Evolutionary conservation across 441 rosid species (phyloP).

Genomic region (Gossypium trilobum): DNA sequence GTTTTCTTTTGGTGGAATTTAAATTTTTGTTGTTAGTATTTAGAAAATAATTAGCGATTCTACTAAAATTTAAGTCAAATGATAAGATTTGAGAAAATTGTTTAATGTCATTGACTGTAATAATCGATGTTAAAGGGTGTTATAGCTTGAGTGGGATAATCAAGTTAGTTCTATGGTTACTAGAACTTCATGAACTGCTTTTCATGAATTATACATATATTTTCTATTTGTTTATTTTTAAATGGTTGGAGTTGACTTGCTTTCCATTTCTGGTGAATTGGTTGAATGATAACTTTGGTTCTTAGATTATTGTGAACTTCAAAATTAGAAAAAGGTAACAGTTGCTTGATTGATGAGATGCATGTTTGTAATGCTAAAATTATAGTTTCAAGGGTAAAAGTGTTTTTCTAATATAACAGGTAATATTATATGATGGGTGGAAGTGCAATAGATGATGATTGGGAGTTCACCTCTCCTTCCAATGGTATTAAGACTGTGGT

Average conservation of each 20-base stretch:
- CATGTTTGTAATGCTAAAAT: background rate
- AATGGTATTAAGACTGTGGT: constrained; percentile 45
- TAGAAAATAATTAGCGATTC: background rate
- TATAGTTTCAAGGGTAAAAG: background rate
- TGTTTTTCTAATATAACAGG: constrained; percentile 14
- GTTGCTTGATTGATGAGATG: background rate
- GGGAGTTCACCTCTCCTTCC: constrained; percentile 55
- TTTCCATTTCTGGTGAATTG: background rate
- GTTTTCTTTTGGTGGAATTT: background rate
- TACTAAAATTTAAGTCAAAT: background rate
- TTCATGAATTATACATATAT: background rate
- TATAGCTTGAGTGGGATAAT: background rate
- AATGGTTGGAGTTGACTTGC: background rate
- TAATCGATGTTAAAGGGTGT: background rate
- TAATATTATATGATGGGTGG: constrained; percentile 49
- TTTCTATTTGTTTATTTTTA: background rate
- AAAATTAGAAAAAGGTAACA: background rate
- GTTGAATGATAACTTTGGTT: background rate
- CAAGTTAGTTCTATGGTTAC: background rate
- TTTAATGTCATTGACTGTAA: background rate
- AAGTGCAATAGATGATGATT: constrained; percentile 58
- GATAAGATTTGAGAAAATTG: background rate
- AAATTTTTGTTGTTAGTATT: background rate
- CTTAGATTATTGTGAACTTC: background rate
- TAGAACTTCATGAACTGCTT: background rate